Conservation (phyloP, 176 grass and related monocot genomes). For the Bothriochloa decipiens region DNA sequence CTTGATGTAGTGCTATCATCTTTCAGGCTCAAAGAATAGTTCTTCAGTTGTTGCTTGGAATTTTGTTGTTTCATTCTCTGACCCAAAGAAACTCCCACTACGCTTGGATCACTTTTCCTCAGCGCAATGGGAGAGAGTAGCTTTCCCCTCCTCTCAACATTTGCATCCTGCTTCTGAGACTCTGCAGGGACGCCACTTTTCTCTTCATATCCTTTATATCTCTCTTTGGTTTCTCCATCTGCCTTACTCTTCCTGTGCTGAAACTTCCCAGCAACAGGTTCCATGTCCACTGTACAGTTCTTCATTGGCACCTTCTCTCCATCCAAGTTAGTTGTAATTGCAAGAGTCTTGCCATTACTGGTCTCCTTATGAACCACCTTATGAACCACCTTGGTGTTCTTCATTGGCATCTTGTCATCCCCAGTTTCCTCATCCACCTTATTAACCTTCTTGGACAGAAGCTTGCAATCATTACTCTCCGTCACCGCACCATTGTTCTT, state of each 20-base stretch:
- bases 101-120: constrained; percentile 58
- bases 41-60: constrained; percentile 46
- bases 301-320: constrained; percentile 1
- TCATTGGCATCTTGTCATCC: constrained; percentile 20
- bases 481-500: constrained; percentile 8
- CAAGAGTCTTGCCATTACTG: constrained; percentile 23
- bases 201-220: constrained; percentile 23
- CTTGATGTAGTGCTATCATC: constrained; percentile 29
- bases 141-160: constrained; percentile 53
- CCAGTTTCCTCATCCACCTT: constrained; percentile 15
- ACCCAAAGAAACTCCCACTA: constrained; percentile 53
- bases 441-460: constrained; percentile 24
- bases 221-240: constrained; percentile 25
- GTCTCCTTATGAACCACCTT: constrained; percentile 22
- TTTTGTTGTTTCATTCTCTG: constrained; percentile 42
- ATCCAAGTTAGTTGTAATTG: constrained; percentile 22
- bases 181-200: constrained; percentile 19
- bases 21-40: constrained; percentile 29
- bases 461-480: constrained; percentile 10
- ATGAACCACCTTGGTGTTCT: constrained; percentile 16
- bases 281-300: background rate
- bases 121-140: constrained; percentile 48
- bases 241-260: constrained; percentile 28
- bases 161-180: constrained; percentile 17
- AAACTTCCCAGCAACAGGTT: constrained; percentile 27